A percentile compares a stretch with the other conserved stretches of the same genome.
Evolutionary conservation across 192 early-diverging fungal species (phyloP).

Genomic region (Chytriomyces sp.): DNA sequence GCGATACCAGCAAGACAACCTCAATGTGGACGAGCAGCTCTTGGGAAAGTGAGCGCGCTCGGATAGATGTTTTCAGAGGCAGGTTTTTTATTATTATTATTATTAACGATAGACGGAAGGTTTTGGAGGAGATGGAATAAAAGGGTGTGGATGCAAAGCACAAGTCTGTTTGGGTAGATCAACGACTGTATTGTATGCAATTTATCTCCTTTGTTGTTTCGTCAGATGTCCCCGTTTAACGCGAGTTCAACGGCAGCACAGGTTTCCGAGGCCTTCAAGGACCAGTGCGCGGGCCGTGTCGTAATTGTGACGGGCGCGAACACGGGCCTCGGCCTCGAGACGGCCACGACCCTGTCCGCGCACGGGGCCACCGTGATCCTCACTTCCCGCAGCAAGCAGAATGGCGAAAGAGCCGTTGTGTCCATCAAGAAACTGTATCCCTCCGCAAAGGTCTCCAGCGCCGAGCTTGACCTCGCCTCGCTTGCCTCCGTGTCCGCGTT

Average conservation of each 20-base stretch:
- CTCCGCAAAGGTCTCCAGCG: slow-evolving; percentile 22
- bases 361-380: slow-evolving; percentile 22
- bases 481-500: slow-evolving; percentile 28
- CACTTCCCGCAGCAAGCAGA: slow-evolving; percentile 9
- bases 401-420: slow-evolving; percentile 19
- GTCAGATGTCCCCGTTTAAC: too few relatives aligned
- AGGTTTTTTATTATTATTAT: too few relatives aligned
- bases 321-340: slow-evolving; percentile 31
- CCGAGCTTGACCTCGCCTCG: slow-evolving; percentile 24
- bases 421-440: slow-evolving; percentile 10
- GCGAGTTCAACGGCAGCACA: neutral
- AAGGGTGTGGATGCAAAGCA: too few relatives aligned
- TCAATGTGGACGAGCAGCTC: too few relatives aligned
- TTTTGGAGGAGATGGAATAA: too few relatives aligned
- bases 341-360: slow-evolving; percentile 25
- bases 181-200: too few relatives aligned
- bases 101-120: too few relatives aligned
- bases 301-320: slow-evolving; percentile 30
- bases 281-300: neutral
- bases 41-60: too few relatives aligned
- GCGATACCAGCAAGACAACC: too few relatives aligned
- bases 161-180: too few relatives aligned
- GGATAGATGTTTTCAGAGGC: too few relatives aligned
- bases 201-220: too few relatives aligned
- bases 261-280: neutral